Evolutionary conservation across 1,284 basidiomycete species (phyloP).

Genomic region (Polyporus tsugae): DNA sequence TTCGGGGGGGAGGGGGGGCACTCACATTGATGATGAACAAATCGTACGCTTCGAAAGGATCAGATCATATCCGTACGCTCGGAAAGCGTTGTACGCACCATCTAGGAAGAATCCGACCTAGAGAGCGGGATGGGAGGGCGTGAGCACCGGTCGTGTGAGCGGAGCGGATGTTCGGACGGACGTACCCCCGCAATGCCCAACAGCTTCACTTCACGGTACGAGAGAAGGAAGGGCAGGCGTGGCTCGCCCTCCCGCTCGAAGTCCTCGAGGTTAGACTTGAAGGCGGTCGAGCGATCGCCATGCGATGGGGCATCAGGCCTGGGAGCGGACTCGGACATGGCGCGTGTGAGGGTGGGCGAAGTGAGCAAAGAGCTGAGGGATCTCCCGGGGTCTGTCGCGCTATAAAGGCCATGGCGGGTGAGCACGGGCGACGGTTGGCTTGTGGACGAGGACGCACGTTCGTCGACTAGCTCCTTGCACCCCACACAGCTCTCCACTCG

Average conservation of each 20-base stretch:
- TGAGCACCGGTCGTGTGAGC: conserved; percentile 21
- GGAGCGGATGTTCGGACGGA: conserved; percentile 20
- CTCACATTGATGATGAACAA: conserved; percentile 79
- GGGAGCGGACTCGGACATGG: conserved; percentile 16
- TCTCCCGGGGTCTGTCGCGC: neutral
- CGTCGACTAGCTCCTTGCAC: conserved; percentile 12
- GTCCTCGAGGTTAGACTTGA: conserved; percentile 50
- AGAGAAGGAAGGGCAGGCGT: conserved; percentile 57
- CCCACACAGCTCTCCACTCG: conserved; percentile 13
- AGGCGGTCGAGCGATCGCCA: conserved; percentile 16
- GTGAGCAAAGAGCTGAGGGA: neutral
- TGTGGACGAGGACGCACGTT: conserved; percentile 18
- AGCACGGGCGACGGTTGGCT: conserved; percentile 3
- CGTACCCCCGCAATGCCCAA: conserved; percentile 67
- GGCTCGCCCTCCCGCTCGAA: conserved; percentile 52
- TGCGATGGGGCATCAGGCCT: conserved; percentile 14
- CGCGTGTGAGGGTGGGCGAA: conserved; percentile 9
- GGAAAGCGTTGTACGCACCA: conserved; percentile 48
- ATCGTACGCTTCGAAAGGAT: conserved; percentile 63
- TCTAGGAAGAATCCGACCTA: conserved; percentile 78
- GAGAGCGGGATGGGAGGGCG: conserved; percentile 10
- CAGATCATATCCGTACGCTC: conserved; percentile 3
- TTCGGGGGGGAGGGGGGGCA: conserved; percentile 3
- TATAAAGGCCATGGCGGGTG: conserved; percentile 11
- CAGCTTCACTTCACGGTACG: conserved; percentile 60